A percentile compares a stretch with the other conserved stretches of the same genome.
phyloP scores from a whole-genome alignment of 192 early-diverging fungal genomes.

The Linnemannia exigua region DNA sequence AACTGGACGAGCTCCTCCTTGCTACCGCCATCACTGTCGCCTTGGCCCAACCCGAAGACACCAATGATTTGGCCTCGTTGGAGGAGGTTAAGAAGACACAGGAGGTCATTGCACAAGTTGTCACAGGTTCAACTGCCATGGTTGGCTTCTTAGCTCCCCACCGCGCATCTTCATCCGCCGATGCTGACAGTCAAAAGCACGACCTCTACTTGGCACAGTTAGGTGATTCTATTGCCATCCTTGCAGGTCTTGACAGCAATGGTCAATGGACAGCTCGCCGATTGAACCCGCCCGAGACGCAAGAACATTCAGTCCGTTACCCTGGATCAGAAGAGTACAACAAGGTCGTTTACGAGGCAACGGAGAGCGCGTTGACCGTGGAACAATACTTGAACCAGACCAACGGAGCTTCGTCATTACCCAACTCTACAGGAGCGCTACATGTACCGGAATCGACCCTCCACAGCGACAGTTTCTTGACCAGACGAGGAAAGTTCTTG shows the following conservation, averaged over 20 bases:
- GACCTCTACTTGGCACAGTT: conserved; percentile 49
- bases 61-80: neutral
- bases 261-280: conserved; percentile 40
- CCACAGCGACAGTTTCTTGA: conserved; percentile 35
- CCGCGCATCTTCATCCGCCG: neutral
- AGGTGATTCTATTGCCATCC: conserved; percentile 42
- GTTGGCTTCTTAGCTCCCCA: conserved; percentile 48
- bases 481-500: conserved; percentile 35
- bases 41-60: conserved; percentile 31
- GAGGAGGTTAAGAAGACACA: conserved; percentile 44
- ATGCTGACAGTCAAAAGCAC: neutral
- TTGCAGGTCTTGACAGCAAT: conserved; percentile 29
- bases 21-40: conserved; percentile 50
- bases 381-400: conserved; percentile 36
- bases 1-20: conserved; percentile 49
- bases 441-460: neutral
- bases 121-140: conserved; percentile 47
- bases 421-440: neutral
- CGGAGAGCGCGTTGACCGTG: conserved; percentile 37
- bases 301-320: conserved; percentile 55
- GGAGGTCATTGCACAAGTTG: conserved; percentile 34
- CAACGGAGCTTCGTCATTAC: conserved; percentile 11
- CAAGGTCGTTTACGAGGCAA: conserved; percentile 43
- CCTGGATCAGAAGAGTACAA: conserved; percentile 37
- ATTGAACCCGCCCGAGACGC: conserved; percentile 41